Evolutionary conservation across 2,329 filamentous ascomycete species (phyloP), one percentile per base, ranked within the genome.

Genomic region (Penicillium sp.): DNA sequence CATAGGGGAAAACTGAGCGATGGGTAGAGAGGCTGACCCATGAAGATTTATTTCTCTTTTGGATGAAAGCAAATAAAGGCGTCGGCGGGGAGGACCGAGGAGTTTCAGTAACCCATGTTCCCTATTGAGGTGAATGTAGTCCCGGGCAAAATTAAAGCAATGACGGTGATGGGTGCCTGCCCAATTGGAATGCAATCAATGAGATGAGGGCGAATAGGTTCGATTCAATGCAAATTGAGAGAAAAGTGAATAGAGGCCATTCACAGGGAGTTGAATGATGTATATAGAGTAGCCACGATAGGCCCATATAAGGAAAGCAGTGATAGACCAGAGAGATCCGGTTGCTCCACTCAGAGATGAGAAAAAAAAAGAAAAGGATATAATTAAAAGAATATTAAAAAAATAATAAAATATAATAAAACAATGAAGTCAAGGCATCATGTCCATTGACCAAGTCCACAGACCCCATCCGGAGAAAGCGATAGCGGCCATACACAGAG

Each of bases 351-450:
- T 51, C 30, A 23, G 23, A 34, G 26, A 34, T 35, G 49, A 47
- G 45, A 53, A 35, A 40, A 42, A 19, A 27, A 53, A 47, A 53
- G 48, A 48, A 52, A 40, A 48, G 43, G 32, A 34, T 8, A 27
- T 30, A 47, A 42, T 14, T 27, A 43, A 53, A 53, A 44, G 43
- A 56, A 55, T 53, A 55, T 46, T 30, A 19, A 40, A 51, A 51
- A 53, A 55, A 55, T 44, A 62, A 53, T 71, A 75, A 61, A 73
- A 74, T 59, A 74, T 72, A 56, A 55, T 39, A 41, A 68, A 70
- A 57, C 52, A 53, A 50, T 48, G 44, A 70, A 67, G 65, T 70
- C 68, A 71, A 71, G 67, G 67, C 68, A 70, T 70, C 65, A 68
- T 68, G 59, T 63, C 61, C 55, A 54, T 48, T 46, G 13, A 46